Evolutionary conservation across 305 asterid genomes (phyloP).

Genomic region (Fraxinus floribunda): DNA sequence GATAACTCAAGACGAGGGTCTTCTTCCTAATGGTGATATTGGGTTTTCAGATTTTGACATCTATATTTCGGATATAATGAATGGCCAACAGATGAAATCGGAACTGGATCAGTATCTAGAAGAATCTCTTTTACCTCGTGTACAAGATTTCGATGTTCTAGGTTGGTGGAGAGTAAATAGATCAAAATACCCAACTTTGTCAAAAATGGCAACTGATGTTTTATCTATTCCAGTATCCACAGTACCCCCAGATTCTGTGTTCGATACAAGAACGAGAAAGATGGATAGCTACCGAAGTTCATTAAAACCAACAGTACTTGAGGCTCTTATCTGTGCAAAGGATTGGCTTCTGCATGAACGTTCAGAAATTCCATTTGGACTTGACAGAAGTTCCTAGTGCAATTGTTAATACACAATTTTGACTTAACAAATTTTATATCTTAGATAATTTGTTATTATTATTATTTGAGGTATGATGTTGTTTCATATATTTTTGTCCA

Average conservation of each 20-base stretch:
- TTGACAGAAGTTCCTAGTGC: constrained; percentile 14
- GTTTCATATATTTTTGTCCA: neutral
- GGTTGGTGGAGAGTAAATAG: constrained; percentile 77
- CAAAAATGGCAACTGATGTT: constrained; percentile 73
- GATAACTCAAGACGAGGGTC: constrained; percentile 36
- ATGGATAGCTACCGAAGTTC: constrained; percentile 47
- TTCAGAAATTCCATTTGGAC: constrained; percentile 18
- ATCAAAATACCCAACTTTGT: constrained; percentile 53
- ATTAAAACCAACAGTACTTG: constrained; percentile 42
- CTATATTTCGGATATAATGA: constrained; percentile 46
- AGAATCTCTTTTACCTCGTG: constrained; percentile 51
- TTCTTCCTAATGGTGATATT: constrained; percentile 40
- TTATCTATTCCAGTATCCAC: constrained; percentile 70
- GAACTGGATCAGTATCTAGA: constrained; percentile 75
- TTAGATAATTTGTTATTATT: neutral
- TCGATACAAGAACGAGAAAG: constrained; percentile 46
- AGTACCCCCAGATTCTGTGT: constrained; percentile 49
- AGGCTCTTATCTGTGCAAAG: constrained; percentile 70
- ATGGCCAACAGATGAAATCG: constrained; percentile 37
- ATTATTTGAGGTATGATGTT: neutral
- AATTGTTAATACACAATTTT: constrained; percentile 34
- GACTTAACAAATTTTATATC: constrained; percentile 18
- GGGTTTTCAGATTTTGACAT: constrained; percentile 54
- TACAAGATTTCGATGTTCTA: constrained; percentile 72
- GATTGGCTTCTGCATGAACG: constrained; percentile 66